A percentile compares a stretch with the other conserved stretches of the same genome.
phyloP scores from a whole-genome alignment of 2,329 filamentous ascomycete species.

The Fonsecaea monophora region DNA sequence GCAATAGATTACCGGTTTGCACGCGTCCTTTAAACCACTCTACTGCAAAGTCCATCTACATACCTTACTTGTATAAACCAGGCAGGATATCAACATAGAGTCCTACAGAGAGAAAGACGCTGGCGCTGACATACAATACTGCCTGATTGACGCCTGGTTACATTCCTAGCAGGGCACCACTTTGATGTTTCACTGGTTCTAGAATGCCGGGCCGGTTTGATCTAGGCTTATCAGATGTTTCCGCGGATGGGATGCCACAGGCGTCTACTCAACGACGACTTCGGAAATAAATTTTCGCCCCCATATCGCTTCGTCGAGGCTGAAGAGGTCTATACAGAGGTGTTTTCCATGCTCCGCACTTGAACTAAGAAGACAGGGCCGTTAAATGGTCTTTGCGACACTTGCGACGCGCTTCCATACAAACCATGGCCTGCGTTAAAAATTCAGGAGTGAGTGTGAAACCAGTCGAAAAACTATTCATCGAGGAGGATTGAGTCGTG shows the following conservation, averaged over 20 bases:
- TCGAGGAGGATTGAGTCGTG: too few species aligned
- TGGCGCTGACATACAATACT: slow-evolving; percentile 41
- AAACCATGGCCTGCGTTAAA: too few species aligned
- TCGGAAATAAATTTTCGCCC: slow-evolving; percentile 4
- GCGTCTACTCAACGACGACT: not conserved
- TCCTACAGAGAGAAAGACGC: slow-evolving; percentile 35
- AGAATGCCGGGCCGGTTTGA: not conserved
- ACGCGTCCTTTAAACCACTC: too few species aligned
- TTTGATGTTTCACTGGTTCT: slow-evolving; percentile 9
- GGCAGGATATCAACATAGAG: slow-evolving; percentile 36
- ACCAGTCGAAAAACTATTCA: too few species aligned
- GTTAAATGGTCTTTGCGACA: too few species aligned
- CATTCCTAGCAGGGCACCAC: slow-evolving; percentile 34
- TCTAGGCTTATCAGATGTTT: not conserved
- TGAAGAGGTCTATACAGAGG: slow-evolving; percentile 19
- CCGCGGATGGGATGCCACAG: not conserved
- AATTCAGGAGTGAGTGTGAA: too few species aligned
- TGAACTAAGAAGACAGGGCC: too few species aligned
- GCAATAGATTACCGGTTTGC: too few species aligned
- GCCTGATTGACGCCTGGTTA: slow-evolving; percentile 41
- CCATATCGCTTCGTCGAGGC: slow-evolving; percentile 35
- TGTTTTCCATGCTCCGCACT: too few species aligned
- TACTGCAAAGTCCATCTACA: too few species aligned
- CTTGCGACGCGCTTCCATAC: too few species aligned
- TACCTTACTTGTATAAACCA: not conserved